Evolutionary conservation across 768 basidiomycete species (phyloP).

Genomic region (Jaapia argillacea): DNA sequence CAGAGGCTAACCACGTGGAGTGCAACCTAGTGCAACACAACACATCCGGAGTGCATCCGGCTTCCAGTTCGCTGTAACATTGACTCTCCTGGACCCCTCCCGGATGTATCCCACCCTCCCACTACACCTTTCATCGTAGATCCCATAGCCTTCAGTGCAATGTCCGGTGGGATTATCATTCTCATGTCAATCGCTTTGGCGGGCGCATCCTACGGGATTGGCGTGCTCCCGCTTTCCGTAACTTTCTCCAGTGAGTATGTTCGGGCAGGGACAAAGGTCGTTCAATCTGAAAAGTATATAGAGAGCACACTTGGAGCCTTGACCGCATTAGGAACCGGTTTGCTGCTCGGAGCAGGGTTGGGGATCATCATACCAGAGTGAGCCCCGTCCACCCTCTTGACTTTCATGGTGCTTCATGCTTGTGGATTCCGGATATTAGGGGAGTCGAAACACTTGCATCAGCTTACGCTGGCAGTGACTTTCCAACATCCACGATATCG

Average conservation of each 20-base stretch:
- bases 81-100: no score
- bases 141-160: no score
- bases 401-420: not conserved
- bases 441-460: slow-evolving; percentile 56
- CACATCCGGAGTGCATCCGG: no score
- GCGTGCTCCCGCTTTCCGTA: slow-evolving; percentile 69
- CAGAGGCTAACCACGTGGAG: no score
- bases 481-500: slow-evolving; percentile 47
- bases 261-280: not conserved
- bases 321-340: slow-evolving; percentile 63
- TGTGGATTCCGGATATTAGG: slow-evolving; percentile 24
- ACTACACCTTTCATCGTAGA: no score
- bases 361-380: slow-evolving; percentile 92
- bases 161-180: no score
- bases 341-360: slow-evolving; percentile 82
- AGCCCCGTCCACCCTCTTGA: not conserved
- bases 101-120: no score
- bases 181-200: slow-evolving; percentile 56
- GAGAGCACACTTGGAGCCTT: slow-evolving; percentile 27
- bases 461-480: slow-evolving; percentile 22
- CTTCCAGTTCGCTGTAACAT: no score
- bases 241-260: slow-evolving; percentile 59
- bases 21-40: no score
- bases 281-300: not conserved
- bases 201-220: slow-evolving; percentile 52